These are phyloP conservation scores for Aplosporella prunicola DNA, from an alignment of 2,329 filamentous ascomycete species.

Conservation along the genomic window DNA sequence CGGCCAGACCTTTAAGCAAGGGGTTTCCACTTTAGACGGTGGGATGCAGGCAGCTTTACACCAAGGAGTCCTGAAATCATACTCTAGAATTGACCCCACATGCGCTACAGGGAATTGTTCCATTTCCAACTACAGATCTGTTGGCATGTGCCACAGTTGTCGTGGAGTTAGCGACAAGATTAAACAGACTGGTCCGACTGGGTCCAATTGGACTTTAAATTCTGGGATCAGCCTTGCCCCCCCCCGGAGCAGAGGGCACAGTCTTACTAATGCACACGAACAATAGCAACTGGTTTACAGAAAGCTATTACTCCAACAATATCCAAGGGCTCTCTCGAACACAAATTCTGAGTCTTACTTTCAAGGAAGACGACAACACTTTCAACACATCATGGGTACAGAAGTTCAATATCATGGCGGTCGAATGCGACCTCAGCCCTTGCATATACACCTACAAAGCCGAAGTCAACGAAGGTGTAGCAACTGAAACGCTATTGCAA, in stretches of 20 bases:
- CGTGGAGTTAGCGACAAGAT: not conserved
- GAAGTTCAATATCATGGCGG: not conserved
- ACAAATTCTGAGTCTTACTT: not conserved
- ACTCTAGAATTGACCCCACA: not conserved
- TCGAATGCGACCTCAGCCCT: not conserved
- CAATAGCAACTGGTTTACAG: too few species aligned
- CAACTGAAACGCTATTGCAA: not conserved
- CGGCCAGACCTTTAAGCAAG: not conserved
- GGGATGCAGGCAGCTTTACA: not conserved
- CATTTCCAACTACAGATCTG: not conserved
- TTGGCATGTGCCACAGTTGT: slow-evolving; percentile 1
- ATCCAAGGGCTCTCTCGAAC: too few species aligned
- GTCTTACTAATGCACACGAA: too few species aligned
- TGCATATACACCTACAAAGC: not conserved
- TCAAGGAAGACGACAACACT: too few species aligned
- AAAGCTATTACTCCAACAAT: too few species aligned
- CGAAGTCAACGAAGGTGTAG: not conserved
- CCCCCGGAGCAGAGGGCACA: too few species aligned
- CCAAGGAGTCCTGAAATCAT: not conserved
- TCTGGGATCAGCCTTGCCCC: too few species aligned
- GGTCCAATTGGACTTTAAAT: too few species aligned
- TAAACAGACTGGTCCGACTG: too few species aligned
- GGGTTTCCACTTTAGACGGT: not conserved
- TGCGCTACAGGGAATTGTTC: slow-evolving; percentile 1
- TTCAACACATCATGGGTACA: too few species aligned